These are phyloP conservation scores for Wickerhamiella dianesei DNA, from an alignment of 805 yeast genomes.

Conservation along the genomic window DNA sequence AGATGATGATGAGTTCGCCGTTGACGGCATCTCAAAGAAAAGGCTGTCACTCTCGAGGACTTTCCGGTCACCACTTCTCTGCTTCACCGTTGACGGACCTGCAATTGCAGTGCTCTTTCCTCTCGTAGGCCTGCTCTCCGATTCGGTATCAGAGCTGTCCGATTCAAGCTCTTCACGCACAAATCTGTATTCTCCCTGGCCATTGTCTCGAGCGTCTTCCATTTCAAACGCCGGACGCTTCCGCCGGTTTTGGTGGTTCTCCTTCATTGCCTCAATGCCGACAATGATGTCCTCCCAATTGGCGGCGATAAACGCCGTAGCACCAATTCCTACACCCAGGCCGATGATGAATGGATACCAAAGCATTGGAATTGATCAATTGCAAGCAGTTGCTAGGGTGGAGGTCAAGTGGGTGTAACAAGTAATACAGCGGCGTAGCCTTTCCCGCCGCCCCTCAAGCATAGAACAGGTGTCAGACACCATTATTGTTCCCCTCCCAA, in stretches of 20 bases:
- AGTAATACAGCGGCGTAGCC: too few species aligned
- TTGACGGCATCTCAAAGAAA: conserved; percentile 1
- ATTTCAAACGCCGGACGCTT: background rate
- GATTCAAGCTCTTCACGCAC: background rate
- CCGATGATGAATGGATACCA: conserved; percentile 12
- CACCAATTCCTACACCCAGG: conserved; percentile 16
- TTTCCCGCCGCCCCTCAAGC: too few species aligned
- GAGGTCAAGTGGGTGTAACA: too few species aligned
- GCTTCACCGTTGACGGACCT: background rate
- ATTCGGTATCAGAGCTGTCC: conserved; percentile 1
- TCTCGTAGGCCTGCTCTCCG: too few species aligned
- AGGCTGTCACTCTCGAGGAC: background rate
- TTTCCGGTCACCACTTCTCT: background rate
- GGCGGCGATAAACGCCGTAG: conserved; percentile 16
- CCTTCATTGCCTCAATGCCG: background rate
- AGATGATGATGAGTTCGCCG: background rate
- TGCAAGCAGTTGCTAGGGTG: background rate
- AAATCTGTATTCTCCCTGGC: background rate
- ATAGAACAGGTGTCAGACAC: too few species aligned
- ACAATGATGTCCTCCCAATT: conserved; percentile 14
- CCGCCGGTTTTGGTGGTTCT: background rate
- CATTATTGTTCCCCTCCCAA: background rate
- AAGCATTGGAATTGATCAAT: background rate
- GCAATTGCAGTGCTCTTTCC: background rate
- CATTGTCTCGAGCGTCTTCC: background rate